Evolutionary conservation across 768 basidiomycete species (phyloP).

Genomic region (Daedaleopsis sinensis): DNA sequence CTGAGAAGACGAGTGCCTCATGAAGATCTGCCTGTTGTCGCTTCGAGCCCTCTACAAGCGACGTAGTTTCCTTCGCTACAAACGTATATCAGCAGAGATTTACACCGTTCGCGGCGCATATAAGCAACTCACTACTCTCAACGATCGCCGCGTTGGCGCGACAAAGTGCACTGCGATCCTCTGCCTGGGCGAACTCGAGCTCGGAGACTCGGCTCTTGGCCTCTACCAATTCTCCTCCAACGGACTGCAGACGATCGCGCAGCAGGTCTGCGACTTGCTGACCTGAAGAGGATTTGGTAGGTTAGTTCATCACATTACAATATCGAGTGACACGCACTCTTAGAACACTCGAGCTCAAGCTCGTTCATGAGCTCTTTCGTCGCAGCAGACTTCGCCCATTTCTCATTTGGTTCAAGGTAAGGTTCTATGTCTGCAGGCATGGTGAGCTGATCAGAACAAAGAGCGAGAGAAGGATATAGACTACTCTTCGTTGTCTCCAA

Average conservation of each 20-base stretch:
- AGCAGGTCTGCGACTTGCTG: slow-evolving; percentile 52
- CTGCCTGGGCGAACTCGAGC: slow-evolving; percentile 35
- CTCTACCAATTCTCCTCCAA: slow-evolving; percentile 47
- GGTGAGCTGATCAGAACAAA: neutral
- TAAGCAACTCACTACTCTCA: neutral
- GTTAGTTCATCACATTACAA: neutral
- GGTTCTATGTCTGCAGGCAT: slow-evolving; percentile 23
- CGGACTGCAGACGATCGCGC: slow-evolving; percentile 46
- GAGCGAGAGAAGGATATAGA: neutral
- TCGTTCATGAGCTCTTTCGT: slow-evolving; percentile 19
- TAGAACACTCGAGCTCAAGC: slow-evolving; percentile 25
- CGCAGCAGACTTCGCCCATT: slow-evolving; percentile 15
- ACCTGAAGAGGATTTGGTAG: slow-evolving; percentile 37
- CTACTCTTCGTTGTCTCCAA: slow-evolving; percentile 22
- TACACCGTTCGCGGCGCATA: neutral
- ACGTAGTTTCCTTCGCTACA: slow-evolving; percentile 18
- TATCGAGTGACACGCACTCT: slow-evolving; percentile 16
- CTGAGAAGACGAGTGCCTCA: slow-evolving; percentile 19
- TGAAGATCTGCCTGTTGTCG: slow-evolving; percentile 23
- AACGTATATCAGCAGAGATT: neutral
- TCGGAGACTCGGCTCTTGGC: slow-evolving; percentile 42
- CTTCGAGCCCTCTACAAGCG: slow-evolving; percentile 18
- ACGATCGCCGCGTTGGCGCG: neutral
- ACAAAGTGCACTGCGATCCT: slow-evolving; percentile 21
- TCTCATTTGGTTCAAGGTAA: slow-evolving; percentile 23